Conservation (phyloP, 2,329 filamentous ascomycete genomes). For the Penicillium glabrum region DNA sequence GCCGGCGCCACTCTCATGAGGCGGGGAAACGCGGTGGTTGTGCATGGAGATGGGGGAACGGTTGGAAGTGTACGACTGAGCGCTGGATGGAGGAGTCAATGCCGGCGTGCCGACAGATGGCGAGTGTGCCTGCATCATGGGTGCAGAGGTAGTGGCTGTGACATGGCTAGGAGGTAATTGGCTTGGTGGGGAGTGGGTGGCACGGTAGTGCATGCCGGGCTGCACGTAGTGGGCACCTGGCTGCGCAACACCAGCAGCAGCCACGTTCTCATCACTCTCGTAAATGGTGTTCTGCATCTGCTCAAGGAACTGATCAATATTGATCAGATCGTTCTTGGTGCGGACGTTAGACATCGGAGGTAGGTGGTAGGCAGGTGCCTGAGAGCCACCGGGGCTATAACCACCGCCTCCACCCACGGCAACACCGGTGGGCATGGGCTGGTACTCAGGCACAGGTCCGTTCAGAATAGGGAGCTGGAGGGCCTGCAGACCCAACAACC, state of each 20-base stretch:
- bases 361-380: conserved; percentile 79
- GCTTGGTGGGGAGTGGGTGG: conserved; percentile 57
- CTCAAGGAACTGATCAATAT: conserved; percentile 92
- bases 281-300: conserved; percentile 96
- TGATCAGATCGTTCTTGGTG: conserved; percentile 89
- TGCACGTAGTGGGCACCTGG: conserved; percentile 67
- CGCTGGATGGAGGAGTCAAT: conserved; percentile 62
- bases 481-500: conserved; percentile 77
- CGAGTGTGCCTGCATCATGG: conserved; percentile 45
- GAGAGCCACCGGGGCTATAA: conserved; percentile 57
- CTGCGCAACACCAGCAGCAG: conserved; percentile 74
- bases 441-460: conserved; percentile 54
- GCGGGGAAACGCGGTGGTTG: conserved; percentile 53
- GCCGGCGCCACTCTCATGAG: conserved; percentile 48
- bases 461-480: conserved; percentile 63
- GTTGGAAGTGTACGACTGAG: conserved; percentile 62
- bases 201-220: conserved; percentile 52
- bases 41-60: conserved; percentile 60
- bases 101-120: conserved; percentile 58
- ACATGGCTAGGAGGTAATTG: conserved; percentile 44
- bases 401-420: conserved; percentile 56
- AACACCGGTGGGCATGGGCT: conserved; percentile 53
- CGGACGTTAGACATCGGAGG: conserved; percentile 84
- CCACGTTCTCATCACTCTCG: conserved; percentile 81
- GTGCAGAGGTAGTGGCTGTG: conserved; percentile 36